Percentiles rank a stretch among this genome's conserved stretches.
Conservation (phyloP, 2,329 filamentous ascomycete genomes). For the Neofusicoccum parvum region DNA sequence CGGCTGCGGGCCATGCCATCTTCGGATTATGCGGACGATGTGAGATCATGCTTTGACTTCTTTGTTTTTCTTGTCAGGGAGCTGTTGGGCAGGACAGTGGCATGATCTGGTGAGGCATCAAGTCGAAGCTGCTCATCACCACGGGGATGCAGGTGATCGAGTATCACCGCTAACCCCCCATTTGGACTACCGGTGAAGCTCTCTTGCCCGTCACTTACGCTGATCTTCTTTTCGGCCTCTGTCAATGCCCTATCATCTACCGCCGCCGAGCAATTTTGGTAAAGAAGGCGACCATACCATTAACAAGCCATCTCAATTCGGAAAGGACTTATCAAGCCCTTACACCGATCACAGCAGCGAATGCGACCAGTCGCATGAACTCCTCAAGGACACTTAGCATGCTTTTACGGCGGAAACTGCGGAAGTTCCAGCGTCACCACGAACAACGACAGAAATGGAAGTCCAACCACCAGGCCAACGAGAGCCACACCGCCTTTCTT, state of each 20-base stretch:
- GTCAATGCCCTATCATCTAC: not conserved
- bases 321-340: not conserved
- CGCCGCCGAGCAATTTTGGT: not conserved
- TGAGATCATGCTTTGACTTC: not conserved
- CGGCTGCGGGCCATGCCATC: not conserved
- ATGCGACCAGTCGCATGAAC: not conserved
- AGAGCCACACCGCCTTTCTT: slow-evolving; percentile 7
- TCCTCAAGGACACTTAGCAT: too few species aligned
- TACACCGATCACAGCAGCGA: not conserved
- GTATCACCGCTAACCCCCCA: not conserved
- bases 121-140: not conserved
- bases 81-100: not conserved
- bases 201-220: not conserved
- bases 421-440: not conserved
- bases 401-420: not conserved
- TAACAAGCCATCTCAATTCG: not conserved
- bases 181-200: not conserved
- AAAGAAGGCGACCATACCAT: not conserved
- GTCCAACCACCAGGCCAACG: not conserved
- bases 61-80: not conserved
- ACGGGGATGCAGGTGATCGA: not conserved
- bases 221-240: too few species aligned
- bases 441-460: not conserved
- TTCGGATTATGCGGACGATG: not conserved
- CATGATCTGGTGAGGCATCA: not conserved